Conservation (phyloP, 2,329 filamentous ascomycete species). For the Aspergillus pseudotamarii region DNA sequence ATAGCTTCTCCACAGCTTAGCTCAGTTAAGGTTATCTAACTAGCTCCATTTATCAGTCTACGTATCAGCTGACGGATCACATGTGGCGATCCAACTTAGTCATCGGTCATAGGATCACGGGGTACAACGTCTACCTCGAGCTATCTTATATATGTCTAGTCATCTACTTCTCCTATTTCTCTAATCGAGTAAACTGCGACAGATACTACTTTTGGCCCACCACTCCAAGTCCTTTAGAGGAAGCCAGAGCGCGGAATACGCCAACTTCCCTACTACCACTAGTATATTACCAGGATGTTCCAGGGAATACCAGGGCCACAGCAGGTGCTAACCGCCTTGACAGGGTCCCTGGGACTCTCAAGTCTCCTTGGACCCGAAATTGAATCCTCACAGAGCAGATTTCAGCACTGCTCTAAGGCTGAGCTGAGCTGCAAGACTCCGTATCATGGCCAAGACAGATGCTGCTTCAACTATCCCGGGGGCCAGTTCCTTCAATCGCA, state of each 20-base stretch:
- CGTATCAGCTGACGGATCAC: conserved; percentile 12
- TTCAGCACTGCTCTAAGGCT: conserved; percentile 35
- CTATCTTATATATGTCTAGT: background rate
- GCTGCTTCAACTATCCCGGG: conserved; percentile 74
- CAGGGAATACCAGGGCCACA: conserved; percentile 37
- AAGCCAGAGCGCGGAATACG: background rate
- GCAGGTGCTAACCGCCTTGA: conserved; percentile 36
- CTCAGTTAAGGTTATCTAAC: background rate
- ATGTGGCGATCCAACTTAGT: conserved; percentile 14
- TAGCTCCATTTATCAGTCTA: background rate
- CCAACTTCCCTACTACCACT: conserved; percentile 9
- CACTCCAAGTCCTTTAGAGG: background rate
- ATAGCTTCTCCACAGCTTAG: background rate
- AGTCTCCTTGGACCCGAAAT: conserved; percentile 20
- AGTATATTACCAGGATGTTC: conserved; percentile 16
- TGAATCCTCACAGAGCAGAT: conserved; percentile 14
- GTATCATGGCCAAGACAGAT: conserved; percentile 63
- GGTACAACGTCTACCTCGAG: conserved; percentile 7
- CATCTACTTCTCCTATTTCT: background rate
- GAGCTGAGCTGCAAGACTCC: conserved; percentile 67
- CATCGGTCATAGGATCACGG: conserved; percentile 16
- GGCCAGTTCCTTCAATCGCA: conserved; percentile 74
- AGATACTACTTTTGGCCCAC: background rate
- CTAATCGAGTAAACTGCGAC: background rate
- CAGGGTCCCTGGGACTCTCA: conserved; percentile 34